Evolutionary conservation across 2,329 filamentous ascomycete genomes (phyloP).

Genomic region (Penicillium decumbens): DNA sequence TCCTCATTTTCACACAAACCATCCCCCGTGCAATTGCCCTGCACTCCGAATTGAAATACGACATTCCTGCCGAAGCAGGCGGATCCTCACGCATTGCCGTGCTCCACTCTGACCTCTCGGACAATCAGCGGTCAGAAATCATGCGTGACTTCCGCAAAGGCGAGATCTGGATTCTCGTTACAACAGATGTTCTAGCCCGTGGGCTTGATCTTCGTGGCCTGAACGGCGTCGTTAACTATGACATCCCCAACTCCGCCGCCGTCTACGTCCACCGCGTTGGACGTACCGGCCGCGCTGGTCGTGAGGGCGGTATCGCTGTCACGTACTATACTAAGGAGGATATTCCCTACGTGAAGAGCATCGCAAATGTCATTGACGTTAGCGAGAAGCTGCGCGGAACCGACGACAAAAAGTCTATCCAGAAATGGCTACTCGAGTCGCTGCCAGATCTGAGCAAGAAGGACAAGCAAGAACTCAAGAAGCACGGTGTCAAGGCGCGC

Average conservation of each 20-base stretch:
- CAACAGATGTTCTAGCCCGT: conserved; percentile 85
- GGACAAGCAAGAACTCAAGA: conserved; percentile 76
- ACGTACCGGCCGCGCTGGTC: conserved; percentile 80
- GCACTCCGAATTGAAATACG: conserved; percentile 85
- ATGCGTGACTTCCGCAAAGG: conserved; percentile 88
- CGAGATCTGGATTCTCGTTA: conserved; percentile 94
- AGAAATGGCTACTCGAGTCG: conserved; percentile 83
- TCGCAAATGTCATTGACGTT: conserved; percentile 85
- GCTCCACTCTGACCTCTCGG: conserved; percentile 79
- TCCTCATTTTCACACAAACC: conserved; percentile 93
- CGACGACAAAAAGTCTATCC: conserved; percentile 56
- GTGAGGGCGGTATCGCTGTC: conserved; percentile 81
- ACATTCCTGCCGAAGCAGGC: conserved; percentile 84
- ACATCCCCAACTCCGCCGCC: conserved; percentile 85
- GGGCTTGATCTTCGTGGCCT: conserved; percentile 93
- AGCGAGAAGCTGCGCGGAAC: conserved; percentile 65
- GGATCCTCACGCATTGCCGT: conserved; percentile 81
- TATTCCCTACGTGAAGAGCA: conserved; percentile 79
- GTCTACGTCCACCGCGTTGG: conserved; percentile 92
- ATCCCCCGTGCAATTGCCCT: conserved; percentile 85
- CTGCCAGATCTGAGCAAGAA: conserved; percentile 79
- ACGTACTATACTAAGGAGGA: conserved; percentile 97
- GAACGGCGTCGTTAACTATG: conserved; percentile 96
- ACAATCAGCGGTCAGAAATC: conserved; percentile 68
- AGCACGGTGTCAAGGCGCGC: conserved; percentile 72